phyloP scores from a whole-genome alignment of 148 eudicot species.

The Hydrangea macrophylla region DNA sequence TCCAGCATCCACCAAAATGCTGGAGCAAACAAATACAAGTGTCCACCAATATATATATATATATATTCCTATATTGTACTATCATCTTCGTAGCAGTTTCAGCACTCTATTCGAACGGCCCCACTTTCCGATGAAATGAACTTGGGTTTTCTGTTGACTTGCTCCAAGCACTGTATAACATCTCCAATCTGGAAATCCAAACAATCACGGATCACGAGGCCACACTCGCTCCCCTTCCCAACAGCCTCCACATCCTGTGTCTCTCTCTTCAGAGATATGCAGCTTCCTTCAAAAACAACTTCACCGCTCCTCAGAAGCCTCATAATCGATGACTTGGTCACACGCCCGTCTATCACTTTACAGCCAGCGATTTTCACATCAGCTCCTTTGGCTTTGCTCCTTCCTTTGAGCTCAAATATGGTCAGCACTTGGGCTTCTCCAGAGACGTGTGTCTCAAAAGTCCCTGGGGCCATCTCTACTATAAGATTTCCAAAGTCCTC shows the following conservation, averaged over 20 bases:
- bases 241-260: conserved; percentile 78
- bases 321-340: conserved; percentile 55
- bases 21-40: too few species aligned
- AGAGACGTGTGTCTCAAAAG: conserved; percentile 66
- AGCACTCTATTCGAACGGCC: conserved; percentile 84
- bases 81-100: too few species aligned
- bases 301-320: conserved; percentile 90
- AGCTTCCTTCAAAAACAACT: conserved; percentile 73
- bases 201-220: conserved; percentile 63
- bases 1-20: too few species aligned
- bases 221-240: conserved; percentile 80
- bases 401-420: conserved; percentile 76
- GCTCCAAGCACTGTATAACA: conserved; percentile 75
- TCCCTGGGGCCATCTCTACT: conserved; percentile 90
- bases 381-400: conserved; percentile 73
- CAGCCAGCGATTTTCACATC: conserved; percentile 94
- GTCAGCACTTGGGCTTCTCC: conserved; percentile 84
- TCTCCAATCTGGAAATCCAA: conserved; percentile 73
- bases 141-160: conserved; percentile 81
- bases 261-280: conserved; percentile 76
- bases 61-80: neutral
- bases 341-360: conserved; percentile 61
- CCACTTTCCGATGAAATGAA: conserved; percentile 90
- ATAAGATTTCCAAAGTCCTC: conserved; percentile 81
- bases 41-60: too few species aligned